Base-by-base conservation (phyloP, 169 alveolate genomes). In the Plasmodium blacklocki region DNA sequence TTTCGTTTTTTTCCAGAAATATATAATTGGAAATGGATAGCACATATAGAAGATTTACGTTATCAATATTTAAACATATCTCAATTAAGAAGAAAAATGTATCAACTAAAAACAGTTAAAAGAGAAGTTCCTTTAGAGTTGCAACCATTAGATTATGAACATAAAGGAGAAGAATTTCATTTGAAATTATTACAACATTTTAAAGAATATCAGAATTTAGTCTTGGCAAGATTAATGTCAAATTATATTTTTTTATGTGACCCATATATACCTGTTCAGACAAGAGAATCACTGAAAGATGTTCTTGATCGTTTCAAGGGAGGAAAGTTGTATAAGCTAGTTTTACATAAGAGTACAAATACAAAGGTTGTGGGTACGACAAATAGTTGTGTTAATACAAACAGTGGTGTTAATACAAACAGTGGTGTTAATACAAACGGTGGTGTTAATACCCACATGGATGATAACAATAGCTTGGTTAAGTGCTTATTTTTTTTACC, bases 1-100 rank as follows among this genome's bases (percentile, higher is more conserved):
- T 93, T 85, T 80, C 93, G 96, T 67, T 92, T 93, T 86, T 96
- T 96, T 93, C 98, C 98, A 7, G 97, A 96, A 88, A 47, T 94
- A 70, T 94, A 95, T 72, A 93, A 94, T 26, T 94, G 97, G 97
- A 93, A 94, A 73, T 95, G 97, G 97, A 71, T 93, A 74, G 92
- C 96, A 15, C 96, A 95, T 71, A 76, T 94, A 19, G 97, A 95
- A 86, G 95, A 95, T 66, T 90, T 93, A 60, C 93, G 97, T 49
- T 93, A 58, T 88, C 88, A 93, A 62, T 87, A 73, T 89, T 88
- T 95, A 83, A 93, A 96, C 11, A 95, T 94, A 26, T 75, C 78
- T 54, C 95, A 91, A 54, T 32, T 89, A 21, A 83, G 95, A 56
- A 92, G 90, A 74, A 88, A 71, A 58, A 19, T 26, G 26, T 19